Evolutionary conservation across 768 basidiomycete genomes (phyloP).

Genomic region (Mrakia blollopis): DNA sequence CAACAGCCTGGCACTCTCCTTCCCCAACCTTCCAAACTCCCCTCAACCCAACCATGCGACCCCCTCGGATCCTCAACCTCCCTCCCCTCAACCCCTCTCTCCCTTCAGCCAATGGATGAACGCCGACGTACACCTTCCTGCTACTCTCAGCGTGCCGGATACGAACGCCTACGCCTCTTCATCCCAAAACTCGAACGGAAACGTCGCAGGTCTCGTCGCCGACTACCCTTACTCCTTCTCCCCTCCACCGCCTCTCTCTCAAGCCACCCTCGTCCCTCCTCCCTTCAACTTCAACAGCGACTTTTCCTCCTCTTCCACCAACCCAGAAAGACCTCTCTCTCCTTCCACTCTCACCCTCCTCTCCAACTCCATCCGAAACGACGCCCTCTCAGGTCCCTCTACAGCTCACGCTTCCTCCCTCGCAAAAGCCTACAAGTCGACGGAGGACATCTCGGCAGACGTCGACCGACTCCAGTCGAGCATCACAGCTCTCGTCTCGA

Average conservation of each 20-base stretch:
- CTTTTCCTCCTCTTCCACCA: not conserved
- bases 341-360: conserved; percentile 11
- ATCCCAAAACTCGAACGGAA: not conserved
- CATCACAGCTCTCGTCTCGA: conserved; percentile 25
- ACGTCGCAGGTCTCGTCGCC: conserved; percentile 5
- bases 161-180: not conserved
- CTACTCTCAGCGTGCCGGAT: not conserved
- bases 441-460: conserved; percentile 26
- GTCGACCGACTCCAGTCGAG: conserved; percentile 27
- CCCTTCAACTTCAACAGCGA: not conserved
- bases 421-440: conserved; percentile 8
- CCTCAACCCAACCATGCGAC: not conserved
- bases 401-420: not conserved
- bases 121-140: conserved; percentile 5
- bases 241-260: not conserved
- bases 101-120: conserved; percentile 26
- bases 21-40: not conserved
- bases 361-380: conserved; percentile 16
- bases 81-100: conserved; percentile 12
- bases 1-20: not conserved
- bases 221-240: conserved; percentile 1
- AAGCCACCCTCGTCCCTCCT: not conserved
- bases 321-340: conserved; percentile 15
- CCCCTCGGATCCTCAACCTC: not conserved
- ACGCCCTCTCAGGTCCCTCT: not conserved